Conservation (phyloP, 1,139 yeast species). For the Candida gigantensis region DNA sequence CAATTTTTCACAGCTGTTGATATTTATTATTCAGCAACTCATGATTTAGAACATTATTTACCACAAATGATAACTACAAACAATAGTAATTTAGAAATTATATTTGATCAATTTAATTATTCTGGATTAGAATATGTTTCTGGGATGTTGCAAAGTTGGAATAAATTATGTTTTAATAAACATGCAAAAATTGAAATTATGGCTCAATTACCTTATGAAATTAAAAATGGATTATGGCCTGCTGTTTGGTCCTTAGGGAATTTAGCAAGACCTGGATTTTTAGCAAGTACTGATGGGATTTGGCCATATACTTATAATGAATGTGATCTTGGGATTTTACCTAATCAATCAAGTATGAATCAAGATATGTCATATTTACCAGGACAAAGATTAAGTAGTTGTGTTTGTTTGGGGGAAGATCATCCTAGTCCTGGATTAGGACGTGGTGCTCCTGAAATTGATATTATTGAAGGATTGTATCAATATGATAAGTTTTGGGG, state of each 20-base stretch:
- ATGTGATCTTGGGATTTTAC: slow-evolving; percentile 32
- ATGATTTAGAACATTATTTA: slow-evolving; percentile 33
- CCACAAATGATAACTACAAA: slow-evolving; percentile 31
- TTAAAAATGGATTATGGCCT: slow-evolving; percentile 31
- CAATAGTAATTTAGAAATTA: slow-evolving; percentile 26
- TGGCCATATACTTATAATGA: slow-evolving; percentile 37
- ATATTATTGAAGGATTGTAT: slow-evolving; percentile 30
- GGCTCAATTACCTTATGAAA: slow-evolving; percentile 26
- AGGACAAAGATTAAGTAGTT: slow-evolving; percentile 29
- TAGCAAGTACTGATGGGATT: slow-evolving; percentile 33
- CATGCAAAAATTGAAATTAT: slow-evolving; percentile 27
- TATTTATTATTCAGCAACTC: slow-evolving; percentile 31
- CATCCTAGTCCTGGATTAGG: slow-evolving; percentile 33
- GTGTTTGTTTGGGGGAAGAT: slow-evolving; percentile 30
- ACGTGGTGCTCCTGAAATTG: slow-evolving; percentile 38
- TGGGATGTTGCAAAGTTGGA: slow-evolving; percentile 36
- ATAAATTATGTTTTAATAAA: slow-evolving; percentile 30
- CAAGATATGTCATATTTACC: slow-evolving; percentile 33
- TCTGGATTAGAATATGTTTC: slow-evolving; percentile 28
- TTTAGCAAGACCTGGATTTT: slow-evolving; percentile 32
- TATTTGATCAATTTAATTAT: slow-evolving; percentile 25
- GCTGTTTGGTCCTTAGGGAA: slow-evolving; percentile 36
- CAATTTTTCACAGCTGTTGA: slow-evolving; percentile 33
- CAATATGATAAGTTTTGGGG: slow-evolving; percentile 25
- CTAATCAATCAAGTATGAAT: slow-evolving; percentile 29